Percentiles rank a stretch among this genome's conserved stretches.
These are phyloP conservation scores for Agrostemma githago DNA, from an alignment of 148 eudicot genomes.

Conservation along the genomic window DNA sequence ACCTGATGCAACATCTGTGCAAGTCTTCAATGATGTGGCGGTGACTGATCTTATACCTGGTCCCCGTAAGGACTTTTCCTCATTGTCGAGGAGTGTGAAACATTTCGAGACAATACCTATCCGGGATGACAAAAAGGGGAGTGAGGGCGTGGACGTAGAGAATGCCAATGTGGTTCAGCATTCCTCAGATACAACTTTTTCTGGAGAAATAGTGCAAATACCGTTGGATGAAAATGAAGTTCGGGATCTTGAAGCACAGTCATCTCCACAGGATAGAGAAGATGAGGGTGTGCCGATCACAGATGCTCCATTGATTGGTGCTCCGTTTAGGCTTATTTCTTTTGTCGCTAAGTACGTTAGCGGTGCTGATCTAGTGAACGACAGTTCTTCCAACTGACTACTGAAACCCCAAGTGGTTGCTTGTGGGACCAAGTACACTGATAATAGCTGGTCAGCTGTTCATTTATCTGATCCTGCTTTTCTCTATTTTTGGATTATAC, in stretches of 20 bases:
- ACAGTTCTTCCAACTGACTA: slow-evolving; percentile 20
- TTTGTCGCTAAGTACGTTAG: slow-evolving; percentile 81
- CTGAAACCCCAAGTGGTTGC: slow-evolving; percentile 6
- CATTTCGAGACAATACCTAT: slow-evolving; percentile 26
- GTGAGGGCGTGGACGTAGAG: slow-evolving; percentile 21
- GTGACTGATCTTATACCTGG: slow-evolving; percentile 27
- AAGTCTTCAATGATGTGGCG: slow-evolving; percentile 24
- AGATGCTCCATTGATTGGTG: slow-evolving; percentile 89
- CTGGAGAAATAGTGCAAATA: slow-evolving; percentile 76
- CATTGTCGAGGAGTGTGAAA: slow-evolving; percentile 26
- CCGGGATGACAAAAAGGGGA: slow-evolving; percentile 24
- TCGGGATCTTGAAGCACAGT: slow-evolving; percentile 28
- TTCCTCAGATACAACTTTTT: slow-evolving; percentile 37
- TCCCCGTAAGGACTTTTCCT: slow-evolving; percentile 23
- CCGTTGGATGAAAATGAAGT: slow-evolving; percentile 56
- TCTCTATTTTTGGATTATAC: background rate
- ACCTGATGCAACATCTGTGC: slow-evolving; percentile 22
- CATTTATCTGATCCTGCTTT: background rate
- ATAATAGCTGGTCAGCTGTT: background rate
- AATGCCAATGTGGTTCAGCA: slow-evolving; percentile 22
- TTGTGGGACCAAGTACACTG: slow-evolving; percentile 3
- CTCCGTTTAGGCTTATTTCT: slow-evolving; percentile 87
- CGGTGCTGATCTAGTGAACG: slow-evolving; percentile 77
- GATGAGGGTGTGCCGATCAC: slow-evolving; percentile 42
- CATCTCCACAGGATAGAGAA: slow-evolving; percentile 16